Conservation (phyloP, 495 filamentous ascomycete species). For the Oidiodendron maius region DNA sequence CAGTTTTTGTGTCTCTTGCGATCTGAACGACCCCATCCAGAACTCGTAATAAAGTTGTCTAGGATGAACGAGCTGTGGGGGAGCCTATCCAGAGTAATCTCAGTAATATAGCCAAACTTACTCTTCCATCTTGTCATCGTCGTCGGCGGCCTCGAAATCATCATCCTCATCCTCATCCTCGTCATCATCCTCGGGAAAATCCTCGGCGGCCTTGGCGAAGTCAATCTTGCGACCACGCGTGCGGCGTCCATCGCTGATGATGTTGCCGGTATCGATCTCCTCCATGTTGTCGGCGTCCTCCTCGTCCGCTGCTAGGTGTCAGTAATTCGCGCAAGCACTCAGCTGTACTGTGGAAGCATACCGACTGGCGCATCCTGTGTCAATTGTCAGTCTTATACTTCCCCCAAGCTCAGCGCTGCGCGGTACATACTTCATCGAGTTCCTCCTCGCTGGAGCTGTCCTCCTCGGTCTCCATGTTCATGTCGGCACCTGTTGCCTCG, state of each 20-base stretch:
- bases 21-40: no score
- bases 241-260: conserved; percentile 69
- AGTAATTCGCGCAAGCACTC: no score
- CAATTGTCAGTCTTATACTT: conserved; percentile 13
- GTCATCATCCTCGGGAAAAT: conserved; percentile 66
- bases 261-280: conserved; percentile 85
- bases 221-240: conserved; percentile 77
- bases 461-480: conserved; percentile 59
- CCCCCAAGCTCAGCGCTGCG: no score
- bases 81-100: conserved; percentile 8
- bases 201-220: conserved; percentile 72
- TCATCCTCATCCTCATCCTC: conserved; percentile 67
- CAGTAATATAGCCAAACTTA: conserved; percentile 1
- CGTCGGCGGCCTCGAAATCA: conserved; percentile 14
- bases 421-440: conserved; percentile 44
- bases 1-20: no score
- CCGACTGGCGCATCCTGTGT: conserved; percentile 11
- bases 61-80: conserved; percentile 1
- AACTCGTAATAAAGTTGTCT: conserved; percentile 9
- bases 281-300: conserved; percentile 80
- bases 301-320: conserved; percentile 47
- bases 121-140: conserved; percentile 22
- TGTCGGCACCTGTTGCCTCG: conserved; percentile 43
- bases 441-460: conserved; percentile 60
- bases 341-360: conserved; percentile 14